These are phyloP conservation scores for Coprinopsis strossmayeri DNA, from an alignment of 768 basidiomycete genomes.

Conservation along the genomic window DNA sequence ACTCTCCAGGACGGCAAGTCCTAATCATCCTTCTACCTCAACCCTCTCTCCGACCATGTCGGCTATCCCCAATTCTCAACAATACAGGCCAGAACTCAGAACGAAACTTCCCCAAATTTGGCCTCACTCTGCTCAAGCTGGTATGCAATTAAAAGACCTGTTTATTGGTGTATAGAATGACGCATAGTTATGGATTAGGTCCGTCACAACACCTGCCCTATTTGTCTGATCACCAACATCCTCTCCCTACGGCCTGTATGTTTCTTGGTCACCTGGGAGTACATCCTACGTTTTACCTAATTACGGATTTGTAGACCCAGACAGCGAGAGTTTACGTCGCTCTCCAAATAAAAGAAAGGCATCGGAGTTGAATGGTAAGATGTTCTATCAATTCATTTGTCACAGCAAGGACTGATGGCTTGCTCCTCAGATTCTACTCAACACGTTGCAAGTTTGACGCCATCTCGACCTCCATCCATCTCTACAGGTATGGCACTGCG, in stretches of 20 bases:
- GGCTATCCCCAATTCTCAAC: neutral
- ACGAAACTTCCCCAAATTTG: neutral
- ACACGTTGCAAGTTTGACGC: constrained; percentile 6
- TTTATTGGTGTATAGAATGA: neutral
- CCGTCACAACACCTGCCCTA: neutral
- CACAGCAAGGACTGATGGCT: neutral
- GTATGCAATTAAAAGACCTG: neutral
- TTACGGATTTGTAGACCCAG: too few relatives aligned
- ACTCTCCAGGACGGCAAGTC: neutral
- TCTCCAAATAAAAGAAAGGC: constrained; percentile 5
- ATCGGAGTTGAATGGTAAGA: constrained; percentile 5
- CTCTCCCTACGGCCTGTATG: neutral
- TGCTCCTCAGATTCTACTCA: constrained; percentile 2
- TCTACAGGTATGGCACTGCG: neutral
- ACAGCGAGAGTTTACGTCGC: neutral
- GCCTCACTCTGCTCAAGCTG: neutral
- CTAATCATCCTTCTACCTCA: neutral
- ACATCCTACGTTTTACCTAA: too few relatives aligned
- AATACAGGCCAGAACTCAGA: neutral
- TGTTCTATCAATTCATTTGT: neutral
- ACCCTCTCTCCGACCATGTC: neutral
- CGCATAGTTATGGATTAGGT: neutral
- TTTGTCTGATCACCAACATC: neutral
- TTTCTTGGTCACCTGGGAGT: neutral
- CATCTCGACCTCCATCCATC: constrained; percentile 6